phyloP scores from a whole-genome alignment of 352 stramenopile species.

The Phytophthora ramorum region DNA sequence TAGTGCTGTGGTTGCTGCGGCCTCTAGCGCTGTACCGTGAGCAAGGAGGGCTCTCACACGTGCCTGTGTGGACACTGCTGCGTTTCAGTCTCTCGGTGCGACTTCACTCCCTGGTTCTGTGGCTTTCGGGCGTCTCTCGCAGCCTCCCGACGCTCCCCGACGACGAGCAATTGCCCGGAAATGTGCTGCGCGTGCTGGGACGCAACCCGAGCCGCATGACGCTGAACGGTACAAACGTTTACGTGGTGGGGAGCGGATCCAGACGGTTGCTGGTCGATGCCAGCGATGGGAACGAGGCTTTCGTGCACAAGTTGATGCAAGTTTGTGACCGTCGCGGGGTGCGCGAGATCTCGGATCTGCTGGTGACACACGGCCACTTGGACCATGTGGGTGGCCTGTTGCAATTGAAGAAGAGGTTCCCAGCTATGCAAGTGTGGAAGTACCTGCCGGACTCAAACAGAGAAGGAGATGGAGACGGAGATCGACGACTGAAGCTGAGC shows the following conservation, averaged over 20 bases:
- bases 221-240: slow-evolving; percentile 91
- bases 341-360: slow-evolving; percentile 68
- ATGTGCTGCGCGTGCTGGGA: slow-evolving; percentile 79
- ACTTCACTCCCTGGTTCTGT: slow-evolving; percentile 52
- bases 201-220: slow-evolving; percentile 91
- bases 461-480: slow-evolving; percentile 35
- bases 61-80: slow-evolving; percentile 46
- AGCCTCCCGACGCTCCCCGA: slow-evolving; percentile 45
- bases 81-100: slow-evolving; percentile 55
- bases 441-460: slow-evolving; percentile 40
- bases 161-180: slow-evolving; percentile 49
- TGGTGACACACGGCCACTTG: slow-evolving; percentile 91
- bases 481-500: slow-evolving; percentile 47
- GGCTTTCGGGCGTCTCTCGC: slow-evolving; percentile 50
- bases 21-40: slow-evolving; percentile 18
- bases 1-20: slow-evolving; percentile 19
- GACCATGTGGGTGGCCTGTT: slow-evolving; percentile 91
- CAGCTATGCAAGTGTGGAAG: slow-evolving; percentile 74
- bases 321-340: slow-evolving; percentile 52
- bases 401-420: slow-evolving; percentile 59
- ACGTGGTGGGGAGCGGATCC: slow-evolving; percentile 78
- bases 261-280: slow-evolving; percentile 79
- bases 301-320: slow-evolving; percentile 51
- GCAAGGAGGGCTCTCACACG: slow-evolving; percentile 13
- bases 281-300: slow-evolving; percentile 74